Evolutionary conservation across 352 stramenopile species (phyloP).

Genomic region (Phytophthora capsici): DNA sequence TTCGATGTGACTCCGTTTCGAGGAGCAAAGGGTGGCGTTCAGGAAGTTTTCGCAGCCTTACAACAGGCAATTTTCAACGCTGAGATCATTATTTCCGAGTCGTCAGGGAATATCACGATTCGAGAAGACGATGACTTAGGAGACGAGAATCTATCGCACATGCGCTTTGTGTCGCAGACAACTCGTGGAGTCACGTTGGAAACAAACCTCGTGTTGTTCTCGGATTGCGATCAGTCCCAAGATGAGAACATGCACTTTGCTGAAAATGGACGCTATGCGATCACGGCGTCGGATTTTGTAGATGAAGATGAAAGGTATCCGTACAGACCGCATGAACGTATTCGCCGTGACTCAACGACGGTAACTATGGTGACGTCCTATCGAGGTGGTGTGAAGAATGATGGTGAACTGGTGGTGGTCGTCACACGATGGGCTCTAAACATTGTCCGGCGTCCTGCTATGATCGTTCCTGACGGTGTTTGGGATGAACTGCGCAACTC

Average conservation of each 20-base stretch:
- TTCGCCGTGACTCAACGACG: slow-evolving; percentile 52
- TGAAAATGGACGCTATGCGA: slow-evolving; percentile 38
- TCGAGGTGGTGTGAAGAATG: slow-evolving; percentile 17
- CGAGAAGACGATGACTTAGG: slow-evolving; percentile 71
- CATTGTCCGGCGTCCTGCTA: slow-evolving; percentile 26
- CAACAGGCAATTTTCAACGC: slow-evolving; percentile 62
- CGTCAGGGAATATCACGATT: slow-evolving; percentile 70
- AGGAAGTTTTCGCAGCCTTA: slow-evolving; percentile 55
- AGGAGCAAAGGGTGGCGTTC: slow-evolving; percentile 40
- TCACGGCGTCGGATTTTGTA: slow-evolving; percentile 58
- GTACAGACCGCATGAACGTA: slow-evolving; percentile 49
- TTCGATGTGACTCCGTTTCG: slow-evolving; percentile 64
- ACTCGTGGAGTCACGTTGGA: slow-evolving; percentile 36
- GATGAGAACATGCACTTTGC: not conserved
- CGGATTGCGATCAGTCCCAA: slow-evolving; percentile 25
- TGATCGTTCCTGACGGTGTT: slow-evolving; percentile 13
- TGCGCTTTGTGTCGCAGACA: slow-evolving; percentile 51
- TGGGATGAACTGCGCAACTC: slow-evolving; percentile 33
- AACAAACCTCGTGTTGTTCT: slow-evolving; percentile 54
- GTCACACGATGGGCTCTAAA: slow-evolving; percentile 33
- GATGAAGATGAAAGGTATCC: slow-evolving; percentile 59
- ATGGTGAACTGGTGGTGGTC: slow-evolving; percentile 33
- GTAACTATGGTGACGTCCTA: slow-evolving; percentile 46
- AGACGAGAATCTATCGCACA: slow-evolving; percentile 53
- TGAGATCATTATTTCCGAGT: slow-evolving; percentile 78